These are phyloP conservation scores for Paracoccidioides brasiliensis DNA, from an alignment of 2,329 filamentous ascomycete genomes.

Conservation along the genomic window DNA sequence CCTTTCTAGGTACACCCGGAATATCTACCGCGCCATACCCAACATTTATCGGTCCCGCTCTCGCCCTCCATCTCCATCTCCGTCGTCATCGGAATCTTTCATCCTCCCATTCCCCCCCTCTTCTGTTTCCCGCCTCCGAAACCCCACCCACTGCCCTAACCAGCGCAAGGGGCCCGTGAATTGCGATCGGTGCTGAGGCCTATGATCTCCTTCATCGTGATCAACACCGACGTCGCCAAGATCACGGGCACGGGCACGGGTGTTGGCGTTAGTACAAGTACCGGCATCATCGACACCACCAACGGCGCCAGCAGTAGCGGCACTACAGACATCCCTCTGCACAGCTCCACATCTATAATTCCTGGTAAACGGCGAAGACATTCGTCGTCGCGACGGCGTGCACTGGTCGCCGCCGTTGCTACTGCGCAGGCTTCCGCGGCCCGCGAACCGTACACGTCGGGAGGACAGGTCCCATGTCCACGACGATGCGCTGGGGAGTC, in stretches of 20 bases:
- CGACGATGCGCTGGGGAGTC: background rate
- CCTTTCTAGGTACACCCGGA: too few relatives aligned
- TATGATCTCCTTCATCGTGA: background rate
- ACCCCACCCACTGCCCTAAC: background rate
- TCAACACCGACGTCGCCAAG: background rate
- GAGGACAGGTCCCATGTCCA: background rate
- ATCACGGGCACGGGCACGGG: background rate
- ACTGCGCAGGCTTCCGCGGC: background rate
- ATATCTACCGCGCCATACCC: background rate
- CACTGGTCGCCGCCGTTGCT: background rate
- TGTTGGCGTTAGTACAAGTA: background rate
- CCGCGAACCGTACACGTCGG: background rate
- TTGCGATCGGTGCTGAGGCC: background rate
- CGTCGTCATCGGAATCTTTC: background rate
- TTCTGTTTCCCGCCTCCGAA: background rate
- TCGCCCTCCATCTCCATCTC: background rate
- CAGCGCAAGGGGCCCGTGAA: constrained; percentile 1
- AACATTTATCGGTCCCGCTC: background rate
- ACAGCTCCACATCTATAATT: background rate
- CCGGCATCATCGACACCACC: background rate
- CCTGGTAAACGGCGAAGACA: background rate
- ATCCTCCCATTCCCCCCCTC: background rate
- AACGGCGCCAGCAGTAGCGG: background rate
- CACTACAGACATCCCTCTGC: background rate
- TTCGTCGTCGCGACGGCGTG: background rate